Evolutionary conservation across 169 alveolate genomes (phyloP).

Genomic region (Blepharisma undulans): DNA sequence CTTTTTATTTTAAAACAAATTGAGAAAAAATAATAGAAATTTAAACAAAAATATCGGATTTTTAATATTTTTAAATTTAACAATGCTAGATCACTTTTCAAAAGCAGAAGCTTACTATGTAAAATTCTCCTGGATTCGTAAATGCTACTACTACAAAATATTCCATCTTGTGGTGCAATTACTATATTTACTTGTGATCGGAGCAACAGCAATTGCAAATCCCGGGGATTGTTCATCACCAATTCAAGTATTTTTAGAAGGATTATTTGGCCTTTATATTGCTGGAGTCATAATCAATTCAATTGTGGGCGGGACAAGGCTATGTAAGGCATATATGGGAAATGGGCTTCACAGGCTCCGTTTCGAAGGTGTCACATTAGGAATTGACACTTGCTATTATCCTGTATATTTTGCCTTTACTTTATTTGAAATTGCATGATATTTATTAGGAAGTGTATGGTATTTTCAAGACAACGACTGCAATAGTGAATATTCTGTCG

Average conservation of each 20-base stretch:
- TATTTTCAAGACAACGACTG: background rate
- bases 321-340: background rate
- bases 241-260: slow-evolving; percentile 4
- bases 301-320: background rate
- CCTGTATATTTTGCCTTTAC: slow-evolving; percentile 6
- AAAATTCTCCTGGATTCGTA: background rate
- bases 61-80: no score
- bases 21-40: background rate
- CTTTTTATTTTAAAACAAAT: no score
- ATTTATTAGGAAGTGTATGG: slow-evolving; percentile 30
- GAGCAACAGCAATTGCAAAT: background rate
- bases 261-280: slow-evolving; percentile 10
- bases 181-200: background rate
- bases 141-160: background rate
- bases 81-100: background rate
- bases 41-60: background rate
- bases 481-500: slow-evolving; percentile 25
- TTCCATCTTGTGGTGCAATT: background rate
- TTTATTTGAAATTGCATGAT: slow-evolving; percentile 29
- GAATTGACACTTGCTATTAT: slow-evolving; percentile 18
- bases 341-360: background rate
- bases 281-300: background rate
- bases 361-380: background rate
- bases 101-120: background rate
- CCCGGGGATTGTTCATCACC: slow-evolving; percentile 32